Conservation (phyloP, 148 eudicot species). For the Silene conica region DNA sequence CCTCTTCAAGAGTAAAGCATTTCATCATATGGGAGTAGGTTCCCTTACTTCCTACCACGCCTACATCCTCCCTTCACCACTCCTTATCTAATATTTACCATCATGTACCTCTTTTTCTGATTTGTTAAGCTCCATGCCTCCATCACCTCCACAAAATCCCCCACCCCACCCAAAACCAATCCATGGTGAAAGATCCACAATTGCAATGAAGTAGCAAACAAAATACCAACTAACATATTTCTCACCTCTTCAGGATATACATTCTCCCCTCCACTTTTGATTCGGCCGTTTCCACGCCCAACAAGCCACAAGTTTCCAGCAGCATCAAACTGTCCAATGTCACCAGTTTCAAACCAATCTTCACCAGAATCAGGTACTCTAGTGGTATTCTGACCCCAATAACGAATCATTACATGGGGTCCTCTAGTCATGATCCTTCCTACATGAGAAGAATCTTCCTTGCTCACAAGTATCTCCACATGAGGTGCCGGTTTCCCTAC, state of each 20-base stretch:
- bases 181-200: background rate
- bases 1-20: too few species aligned
- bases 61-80: too few species aligned
- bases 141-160: too few species aligned
- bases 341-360: conserved; percentile 92
- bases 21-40: too few species aligned
- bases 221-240: background rate
- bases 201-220: background rate
- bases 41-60: too few species aligned
- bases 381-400: conserved; percentile 54
- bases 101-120: too few species aligned
- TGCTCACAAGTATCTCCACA: conserved; percentile 46
- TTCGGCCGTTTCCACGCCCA: conserved; percentile 76
- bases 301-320: conserved; percentile 75
- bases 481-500: conserved; percentile 96
- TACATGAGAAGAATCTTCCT: conserved; percentile 35
- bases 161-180: too few species aligned
- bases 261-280: conserved; percentile 94
- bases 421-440: conserved; percentile 88
- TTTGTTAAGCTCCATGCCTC: too few species aligned
- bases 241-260: conserved; percentile 89
- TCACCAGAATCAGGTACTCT: conserved; percentile 21
- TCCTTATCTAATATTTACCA: too few species aligned
- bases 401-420: conserved; percentile 73
- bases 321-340: conserved; percentile 66